phyloP scores from a whole-genome alignment of 345 rosid genomes.

The Microcos paniculata region DNA sequence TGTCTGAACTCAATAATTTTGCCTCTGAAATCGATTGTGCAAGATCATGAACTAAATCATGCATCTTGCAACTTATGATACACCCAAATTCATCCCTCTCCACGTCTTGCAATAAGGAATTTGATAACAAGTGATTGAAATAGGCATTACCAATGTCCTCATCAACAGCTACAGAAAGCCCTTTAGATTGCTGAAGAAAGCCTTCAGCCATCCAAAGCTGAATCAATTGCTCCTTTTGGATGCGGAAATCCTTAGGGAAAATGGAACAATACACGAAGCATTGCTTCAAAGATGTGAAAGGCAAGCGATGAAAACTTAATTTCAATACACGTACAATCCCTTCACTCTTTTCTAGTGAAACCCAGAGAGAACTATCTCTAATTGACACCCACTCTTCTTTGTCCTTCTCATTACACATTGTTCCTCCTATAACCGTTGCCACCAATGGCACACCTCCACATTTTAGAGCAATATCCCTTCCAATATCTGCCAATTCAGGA shows the following conservation, averaged over 20 bases:
- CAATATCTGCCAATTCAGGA: not conserved
- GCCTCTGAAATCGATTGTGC: constrained; percentile 13
- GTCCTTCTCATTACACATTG: not conserved
- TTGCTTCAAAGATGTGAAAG: too few species aligned
- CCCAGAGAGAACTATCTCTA: not conserved
- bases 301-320: too few species aligned
- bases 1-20: not conserved
- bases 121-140: constrained; percentile 20
- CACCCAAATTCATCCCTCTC: not conserved
- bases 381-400: not conserved
- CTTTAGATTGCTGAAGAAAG: too few species aligned
- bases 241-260: not conserved
- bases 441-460: constrained; percentile 13
- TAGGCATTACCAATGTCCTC: constrained; percentile 19
- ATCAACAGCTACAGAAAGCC: not conserved
- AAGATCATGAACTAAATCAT: too few species aligned
- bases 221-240: constrained; percentile 6
- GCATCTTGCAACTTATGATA: constrained; percentile 22
- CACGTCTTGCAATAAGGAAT: constrained; percentile 29
- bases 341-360: not conserved
- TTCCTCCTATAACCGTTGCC: constrained; percentile 3
- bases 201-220: constrained; percentile 33
- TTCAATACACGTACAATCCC: not conserved
- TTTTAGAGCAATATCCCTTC: constrained; percentile 1
- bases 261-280: too few species aligned